Base-by-base conservation (phyloP, 2,329 filamentous ascomycete species). In the Aspergillus candidus region DNA sequence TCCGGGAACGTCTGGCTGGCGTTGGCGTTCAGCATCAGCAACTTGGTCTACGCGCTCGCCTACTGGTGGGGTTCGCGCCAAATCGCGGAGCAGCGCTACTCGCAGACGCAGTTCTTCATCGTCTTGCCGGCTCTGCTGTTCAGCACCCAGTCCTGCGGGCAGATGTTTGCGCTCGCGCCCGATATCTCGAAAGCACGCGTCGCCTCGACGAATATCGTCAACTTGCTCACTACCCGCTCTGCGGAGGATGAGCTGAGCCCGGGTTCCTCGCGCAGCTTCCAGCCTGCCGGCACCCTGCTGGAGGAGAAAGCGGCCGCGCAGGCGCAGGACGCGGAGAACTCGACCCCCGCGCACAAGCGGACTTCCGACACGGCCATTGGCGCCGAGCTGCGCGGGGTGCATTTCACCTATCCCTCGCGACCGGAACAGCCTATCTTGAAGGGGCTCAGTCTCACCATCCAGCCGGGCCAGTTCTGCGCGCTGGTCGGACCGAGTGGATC, bases 31-130 rank as follows among this genome's bases (percentile, higher is more conserved):
- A 62, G 62, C 13, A 51, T 69, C 17, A 77, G 80, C 32, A 84
- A 83, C 56, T 72, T 86, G 41, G 77, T 88, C 29, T 86, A 88
- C 57, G 82, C 83, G 0, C 77, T 90, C 44, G 82, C 84, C 0
- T 89, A 88, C 65, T 90, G 84, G 83, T 89, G 84, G 83, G 85
- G 84, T 1, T 77, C 83, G 0, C 81, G 77, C 52, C 78, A 81
- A 52, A 85, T 89, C 48, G 76, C 80, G 36, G 72, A 75, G 32
- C 83, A 84, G 3, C 66, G 79, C 41, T 84, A 84, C 52, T 76
- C 77, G 38, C 78, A 80, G 32, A 76, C 84, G 14, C 65, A 79
- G 39, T 89, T 88, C 65, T 84, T 89, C 63, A 84, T 86, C 52
- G 82, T 89, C 5, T 70, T 88, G 8, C 73, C 84, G 1, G 75